Evolutionary conservation across 768 basidiomycete species (phyloP), one percentile per base, ranked within the genome.

Genomic region (Rhizopogon rudus): DNA sequence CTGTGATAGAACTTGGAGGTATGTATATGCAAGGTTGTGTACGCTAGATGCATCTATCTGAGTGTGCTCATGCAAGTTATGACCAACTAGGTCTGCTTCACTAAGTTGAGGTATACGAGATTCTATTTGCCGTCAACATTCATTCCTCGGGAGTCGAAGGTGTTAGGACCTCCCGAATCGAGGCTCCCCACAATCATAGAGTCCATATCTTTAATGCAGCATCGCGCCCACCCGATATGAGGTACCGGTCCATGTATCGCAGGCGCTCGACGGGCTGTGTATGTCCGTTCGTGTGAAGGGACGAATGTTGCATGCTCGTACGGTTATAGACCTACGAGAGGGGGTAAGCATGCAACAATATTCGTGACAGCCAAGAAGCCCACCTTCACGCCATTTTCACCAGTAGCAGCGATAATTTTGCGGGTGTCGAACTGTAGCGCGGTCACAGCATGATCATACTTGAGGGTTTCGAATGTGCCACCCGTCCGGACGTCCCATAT

Each of bases 401-500:
- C 95, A 7, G 89, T 81, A 17, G 94, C 94, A 5, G 94, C 86
- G 49, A 98, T 79, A 29, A 98, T 86, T 71, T 98, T 98, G 17
- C 97, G 81, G 20, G 86, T 86, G 70, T 99, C 97, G 66, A 98
- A 99, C 66, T 98, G 97, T 28, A 99, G 74, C 17, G 83, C 83
- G 2, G 94, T 96, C 42, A 99, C 88, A 6, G 87, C 87, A 65
- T 91, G 85, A 62, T 98, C 94, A 69, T 91, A 97, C 60, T 86
- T 82, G 61, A 98, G 83, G 5, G 91, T 91, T 63, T 99, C 96
- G 52, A 88, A 84, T 39, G 88, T 86, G 25, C 85, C 80, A 9
- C 97, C 96, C 10, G 86, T 92, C 14, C 97, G 86, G 29, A 99
- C 81, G 65, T 99, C 97, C 97, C 97, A 98, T 56, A 97, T 91